Evolutionary conservation across 306 rosid species (phyloP).

Genomic region (Trifolium subterraneum): DNA sequence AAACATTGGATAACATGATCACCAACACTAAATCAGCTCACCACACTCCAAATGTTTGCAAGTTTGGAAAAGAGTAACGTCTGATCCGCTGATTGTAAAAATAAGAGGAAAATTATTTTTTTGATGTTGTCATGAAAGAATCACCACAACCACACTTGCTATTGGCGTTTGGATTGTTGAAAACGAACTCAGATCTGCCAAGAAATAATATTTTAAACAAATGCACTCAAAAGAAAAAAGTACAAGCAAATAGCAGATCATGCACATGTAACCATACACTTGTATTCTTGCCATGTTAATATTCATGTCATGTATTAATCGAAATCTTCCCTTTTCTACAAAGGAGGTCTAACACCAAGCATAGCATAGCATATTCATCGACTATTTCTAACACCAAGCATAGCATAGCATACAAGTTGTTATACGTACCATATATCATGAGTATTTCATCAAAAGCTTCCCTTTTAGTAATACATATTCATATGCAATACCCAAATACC

Average conservation of each 20-base stretch:
- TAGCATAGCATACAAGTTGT: neutral
- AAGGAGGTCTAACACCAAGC: neutral
- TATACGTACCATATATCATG: neutral
- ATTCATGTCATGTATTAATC: conserved; percentile 3
- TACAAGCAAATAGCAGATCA: conserved; percentile 10
- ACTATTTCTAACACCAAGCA: neutral
- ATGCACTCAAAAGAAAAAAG: conserved; percentile 13
- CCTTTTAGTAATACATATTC: neutral
- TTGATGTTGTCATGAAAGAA: conserved; percentile 75
- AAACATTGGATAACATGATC: no score
- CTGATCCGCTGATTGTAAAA: neutral
- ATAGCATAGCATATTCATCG: no score
- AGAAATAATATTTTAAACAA: neutral
- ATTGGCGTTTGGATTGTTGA: conserved; percentile 90
- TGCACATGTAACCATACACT: neutral
- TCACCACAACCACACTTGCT: conserved; percentile 98
- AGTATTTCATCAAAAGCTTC: conserved; percentile 23
- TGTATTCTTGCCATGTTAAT: neutral
- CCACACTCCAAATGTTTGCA: no score
- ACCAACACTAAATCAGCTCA: no score
- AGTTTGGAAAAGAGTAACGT: no score
- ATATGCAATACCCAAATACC: neutral
- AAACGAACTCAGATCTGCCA: conserved; percentile 86
- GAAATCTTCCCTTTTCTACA: neutral
- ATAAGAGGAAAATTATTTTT: conserved; percentile 4